Percentiles rank a stretch among this genome's conserved stretches.
These are phyloP conservation scores for Auriscalpium microsporum DNA, from an alignment of 768 basidiomycete genomes.

Conservation along the genomic window DNA sequence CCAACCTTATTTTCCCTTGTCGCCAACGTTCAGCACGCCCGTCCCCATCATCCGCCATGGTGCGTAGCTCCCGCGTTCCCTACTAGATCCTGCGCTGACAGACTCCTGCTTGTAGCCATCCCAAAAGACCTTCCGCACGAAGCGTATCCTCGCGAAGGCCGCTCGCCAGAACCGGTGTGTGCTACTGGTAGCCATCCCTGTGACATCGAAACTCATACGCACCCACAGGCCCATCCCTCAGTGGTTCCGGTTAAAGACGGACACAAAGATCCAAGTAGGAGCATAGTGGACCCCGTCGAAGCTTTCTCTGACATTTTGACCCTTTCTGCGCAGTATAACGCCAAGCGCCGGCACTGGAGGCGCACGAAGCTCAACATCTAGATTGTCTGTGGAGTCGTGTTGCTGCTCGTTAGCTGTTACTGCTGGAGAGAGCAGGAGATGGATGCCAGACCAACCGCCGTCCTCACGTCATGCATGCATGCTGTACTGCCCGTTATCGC, in stretches of 20 bases:
- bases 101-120: constrained; percentile 65
- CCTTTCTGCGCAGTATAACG: constrained; percentile 57
- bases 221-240: constrained; percentile 83
- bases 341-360: constrained; percentile 98
- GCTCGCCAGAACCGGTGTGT: constrained; percentile 85
- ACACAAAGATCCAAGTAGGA: constrained; percentile 84
- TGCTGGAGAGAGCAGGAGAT: background rate
- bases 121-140: constrained; percentile 97
- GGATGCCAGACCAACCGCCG: background rate
- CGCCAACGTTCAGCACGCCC: background rate
- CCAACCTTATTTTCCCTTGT: constrained; percentile 5
- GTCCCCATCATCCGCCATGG: constrained; percentile 1
- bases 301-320: background rate
- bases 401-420: background rate
- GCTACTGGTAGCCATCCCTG: background rate
- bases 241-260: constrained; percentile 97
- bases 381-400: constrained; percentile 13
- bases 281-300: too few species aligned
- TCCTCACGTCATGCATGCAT: background rate
- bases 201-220: background rate
- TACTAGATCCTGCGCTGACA: background rate
- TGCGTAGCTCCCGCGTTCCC: background rate
- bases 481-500: background rate
- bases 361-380: constrained; percentile 98
- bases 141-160: constrained; percentile 95